Evolutionary conservation across 768 basidiomycete genomes (phyloP), one percentile per base, ranked within the genome.

Genomic region (Boletales sp.): DNA sequence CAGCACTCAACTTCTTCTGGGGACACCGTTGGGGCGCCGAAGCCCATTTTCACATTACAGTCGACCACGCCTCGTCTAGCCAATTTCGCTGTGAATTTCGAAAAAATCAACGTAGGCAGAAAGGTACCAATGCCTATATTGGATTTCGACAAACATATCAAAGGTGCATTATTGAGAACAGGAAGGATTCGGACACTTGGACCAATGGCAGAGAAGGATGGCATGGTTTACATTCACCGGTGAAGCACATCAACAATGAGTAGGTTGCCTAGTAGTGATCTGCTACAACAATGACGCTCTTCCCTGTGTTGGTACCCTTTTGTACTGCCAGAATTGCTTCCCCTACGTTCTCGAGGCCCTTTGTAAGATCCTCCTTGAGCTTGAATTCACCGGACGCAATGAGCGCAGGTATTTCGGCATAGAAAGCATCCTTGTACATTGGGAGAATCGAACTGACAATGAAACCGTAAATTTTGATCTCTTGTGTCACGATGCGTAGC

Each of bases 321-420:
- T 60, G 64, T 18, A 71, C 59, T n/a, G 61, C 67, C 8, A 74
- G 35, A 25, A 80, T 63, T 0, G 69, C 74, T 38, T 73, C 67
- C 5, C 68, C 71, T 4, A 60, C 68, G 15, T 58, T 59, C 33
- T 77, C 76, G 33, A 83, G 62, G 2, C 79, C 80, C 7, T 64
- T 57, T 2, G 56, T 65, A 1, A 78, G 35, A 39, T 82, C 74
- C 52, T 82, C 81, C 8, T 54, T 63, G 41, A 74, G 70, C 59
- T 76, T 77, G 44, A 81, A 51, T 57, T 79, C 71, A 4, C 80
- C 79, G 4, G 60, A 68, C 4, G 70, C 74, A 31, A 82, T 55
- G 38, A 67, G 63, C 5, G 61, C 58, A 5, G 78, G 74, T 5
- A 21, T 21, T 21, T 21, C 21, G 21, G 21, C 21, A 21, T 21